Conservation (phyloP, 495 filamentous ascomycete genomes). For the Penicillium cosmopolitanum region DNA sequence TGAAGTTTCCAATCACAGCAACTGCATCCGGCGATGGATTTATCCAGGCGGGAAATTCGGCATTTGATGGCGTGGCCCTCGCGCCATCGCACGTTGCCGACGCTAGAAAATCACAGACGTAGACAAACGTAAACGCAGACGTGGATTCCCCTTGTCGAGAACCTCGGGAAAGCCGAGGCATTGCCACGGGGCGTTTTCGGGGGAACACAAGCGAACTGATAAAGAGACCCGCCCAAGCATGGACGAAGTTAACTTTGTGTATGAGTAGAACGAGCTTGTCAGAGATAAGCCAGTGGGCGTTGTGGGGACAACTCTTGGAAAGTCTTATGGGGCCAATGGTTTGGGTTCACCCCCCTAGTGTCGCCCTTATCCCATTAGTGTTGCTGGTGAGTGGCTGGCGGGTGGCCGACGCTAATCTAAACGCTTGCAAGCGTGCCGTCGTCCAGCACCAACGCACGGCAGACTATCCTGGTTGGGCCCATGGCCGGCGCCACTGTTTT, state of each 20-base stretch:
- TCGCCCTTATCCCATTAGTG: constrained; percentile 9
- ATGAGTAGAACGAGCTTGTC: constrained; percentile 22
- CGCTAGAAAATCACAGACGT: background rate
- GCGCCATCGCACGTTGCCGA: constrained; percentile 1
- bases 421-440: background rate
- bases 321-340: background rate
- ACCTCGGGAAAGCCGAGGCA: background rate
- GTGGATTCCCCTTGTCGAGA: no score
- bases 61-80: constrained; percentile 6
- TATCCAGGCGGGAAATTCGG: background rate
- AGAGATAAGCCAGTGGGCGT: constrained; percentile 25
- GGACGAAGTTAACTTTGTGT: constrained; percentile 1
- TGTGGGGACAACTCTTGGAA: constrained; percentile 8
- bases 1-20: background rate
- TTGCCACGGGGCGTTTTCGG: constrained; percentile 9
- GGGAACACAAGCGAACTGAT: constrained; percentile 3
- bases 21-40: constrained; percentile 3
- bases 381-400: constrained; percentile 6
- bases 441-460: background rate
- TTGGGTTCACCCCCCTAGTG: constrained; percentile 8
- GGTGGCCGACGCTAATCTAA: background rate
- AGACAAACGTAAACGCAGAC: background rate
- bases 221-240: constrained; percentile 7
- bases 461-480: background rate
- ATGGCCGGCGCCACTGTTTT: constrained; percentile 7